Base-by-base conservation (phyloP, 2,329 filamentous ascomycete genomes). In the Colletotrichum chrysophilum region DNA sequence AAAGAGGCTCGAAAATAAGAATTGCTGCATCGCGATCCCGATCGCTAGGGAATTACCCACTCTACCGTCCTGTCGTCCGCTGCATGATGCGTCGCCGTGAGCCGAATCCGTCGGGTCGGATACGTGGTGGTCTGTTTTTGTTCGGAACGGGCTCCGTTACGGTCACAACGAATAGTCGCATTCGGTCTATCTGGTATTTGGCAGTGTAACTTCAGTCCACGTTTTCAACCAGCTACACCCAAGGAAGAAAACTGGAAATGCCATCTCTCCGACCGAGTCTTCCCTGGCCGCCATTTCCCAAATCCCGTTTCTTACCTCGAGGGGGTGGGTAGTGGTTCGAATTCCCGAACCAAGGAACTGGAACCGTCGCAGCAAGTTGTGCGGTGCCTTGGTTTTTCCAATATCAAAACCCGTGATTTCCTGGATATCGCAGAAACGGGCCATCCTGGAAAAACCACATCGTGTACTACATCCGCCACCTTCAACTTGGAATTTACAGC, bases 81-180 rank as follows among this genome's bases (percentile, higher is more conserved):
- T 24, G 52, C 14, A 30, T 36, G 55, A 65, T 30, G 58, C 34
- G 48, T 52, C 61, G 34, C 21, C 55, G 36, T 70, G 24, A 60
- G 52, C 52, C 36, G 36, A 66, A 30, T 38, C 61, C 61, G 36
- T 70, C 67, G 34, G 55, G 34, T 70, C 67, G 67, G 56, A 52
- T 68, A 26, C 21, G 30, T 24, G 24, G 38, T 43, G 16, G n/a
- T 56, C 30, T 21, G 26, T 5, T 32, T 14, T 55, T 28, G 32
- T 67, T 43, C 72, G 72, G 62, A 75, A 72, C 61, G 55, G 48
- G 24, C 69, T 62, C 62, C 68, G 62, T 38, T 62, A 58, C 38
- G 62, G 38, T 48, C 43, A 48, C 43, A 55, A 30, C 34, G 58
- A 58, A 24, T 34, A 12, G 69, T 67, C 62, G 72, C 61, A 67